Base-by-base conservation (phyloP, 805 yeast species). In the Metschnikowia dekortorum region DNA sequence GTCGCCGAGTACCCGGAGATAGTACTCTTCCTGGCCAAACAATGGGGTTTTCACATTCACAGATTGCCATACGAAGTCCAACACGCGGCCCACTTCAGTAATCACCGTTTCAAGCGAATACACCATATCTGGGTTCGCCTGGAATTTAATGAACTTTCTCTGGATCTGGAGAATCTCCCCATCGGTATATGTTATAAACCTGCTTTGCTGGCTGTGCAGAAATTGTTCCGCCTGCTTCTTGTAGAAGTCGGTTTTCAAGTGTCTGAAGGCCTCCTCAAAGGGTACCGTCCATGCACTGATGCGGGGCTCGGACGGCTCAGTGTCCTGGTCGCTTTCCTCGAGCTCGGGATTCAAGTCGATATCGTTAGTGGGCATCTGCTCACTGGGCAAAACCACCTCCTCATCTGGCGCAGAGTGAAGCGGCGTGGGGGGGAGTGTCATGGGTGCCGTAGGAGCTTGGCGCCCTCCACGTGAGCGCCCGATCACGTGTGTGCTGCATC, bases 1-100 rank as follows among this genome's bases (percentile, higher is more conserved):
- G 53, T 85, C 90, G 45, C 86, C 89, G 44, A 88, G 79, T 2
- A 87, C 73, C 38, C 76, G 74, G 26, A 88, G 68, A 14, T 85
- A 64, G 56, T 84, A 85, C 47, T 82, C 81, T 0, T 78, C 71
- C 62, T 85, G 91, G 0, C 87, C 88, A 59, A 79, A 80, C 8
- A 68, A 55, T n/a, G 46, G 50, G 14, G 54, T 57, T 32, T 61
- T 47, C 30, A 54, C 54, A 32, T 57, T 51, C 2, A 85, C 70
- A 0, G 89, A 82, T 49, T 75, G 77, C 88, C 89, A 84, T 6
- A 87, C 65, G 38, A 87, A 70, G 43, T 77, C 80, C 3, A 84
- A 57, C 1, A 85, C 62, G 7, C 69, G 64, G 36, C 71, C 70
- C 28, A 84, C 58, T 39, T 83, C 87, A 0, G 48, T 54, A 1